Evolutionary conservation across 768 basidiomycete genomes (phyloP).

Genomic region (Boletus subparvulus): DNA sequence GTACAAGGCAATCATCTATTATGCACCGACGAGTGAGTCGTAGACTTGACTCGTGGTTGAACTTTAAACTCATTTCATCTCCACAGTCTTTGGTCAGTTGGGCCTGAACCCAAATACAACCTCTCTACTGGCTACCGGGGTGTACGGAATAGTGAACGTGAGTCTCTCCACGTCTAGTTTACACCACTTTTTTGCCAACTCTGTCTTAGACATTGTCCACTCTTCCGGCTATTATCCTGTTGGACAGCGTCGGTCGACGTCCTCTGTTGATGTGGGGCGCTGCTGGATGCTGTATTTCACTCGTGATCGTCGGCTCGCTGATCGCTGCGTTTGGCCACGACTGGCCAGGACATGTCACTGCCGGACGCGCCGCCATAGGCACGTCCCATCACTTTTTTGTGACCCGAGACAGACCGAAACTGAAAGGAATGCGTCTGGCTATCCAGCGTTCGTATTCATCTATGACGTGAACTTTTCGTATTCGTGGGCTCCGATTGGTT

Average conservation of each 20-base stretch:
- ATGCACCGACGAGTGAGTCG: conserved; percentile 22
- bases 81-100: conserved; percentile 41
- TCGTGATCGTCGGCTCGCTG: conserved; percentile 30
- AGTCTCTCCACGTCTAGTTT: neutral
- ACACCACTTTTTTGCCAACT: neutral
- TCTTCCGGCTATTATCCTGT: conserved; percentile 35
- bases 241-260: conserved; percentile 41
- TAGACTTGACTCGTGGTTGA: neutral
- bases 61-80: conserved; percentile 16
- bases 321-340: conserved; percentile 29
- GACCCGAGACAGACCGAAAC: conserved; percentile 9
- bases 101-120: conserved; percentile 41
- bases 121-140: conserved; percentile 42
- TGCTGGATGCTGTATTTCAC: conserved; percentile 31
- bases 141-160: conserved; percentile 38
- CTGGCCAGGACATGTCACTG: conserved; percentile 29
- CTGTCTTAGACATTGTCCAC: conserved; percentile 33
- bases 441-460: conserved; percentile 39
- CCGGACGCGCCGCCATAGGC: conserved; percentile 31
- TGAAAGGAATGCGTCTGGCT: conserved; percentile 11
- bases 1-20: conserved; percentile 31
- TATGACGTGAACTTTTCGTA: conserved; percentile 38
- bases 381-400: conserved; percentile 19
- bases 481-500: conserved; percentile 35
- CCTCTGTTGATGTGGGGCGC: conserved; percentile 42